Conservation (phyloP, 164 flowering plant species). For the Protea cynaroides region DNA sequence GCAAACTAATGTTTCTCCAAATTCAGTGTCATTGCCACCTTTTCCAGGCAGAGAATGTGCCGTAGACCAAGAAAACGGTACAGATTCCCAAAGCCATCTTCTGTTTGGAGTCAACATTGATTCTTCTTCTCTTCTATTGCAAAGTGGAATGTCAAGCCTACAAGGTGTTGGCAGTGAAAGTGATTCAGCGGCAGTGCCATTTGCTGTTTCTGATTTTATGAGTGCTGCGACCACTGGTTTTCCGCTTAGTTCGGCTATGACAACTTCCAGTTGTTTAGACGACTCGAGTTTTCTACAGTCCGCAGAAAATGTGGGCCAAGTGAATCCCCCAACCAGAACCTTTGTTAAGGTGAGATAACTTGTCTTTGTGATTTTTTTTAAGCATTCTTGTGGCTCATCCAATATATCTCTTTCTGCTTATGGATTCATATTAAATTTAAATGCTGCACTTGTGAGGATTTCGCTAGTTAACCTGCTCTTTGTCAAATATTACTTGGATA, state of each 20-base stretch:
- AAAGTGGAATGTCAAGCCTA: conserved; percentile 47
- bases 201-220: conserved; percentile 35
- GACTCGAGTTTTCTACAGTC: conserved; percentile 62
- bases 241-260: conserved; percentile 40
- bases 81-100: conserved; percentile 49
- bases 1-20: conserved; percentile 28
- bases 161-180: conserved; percentile 37
- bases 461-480: background rate
- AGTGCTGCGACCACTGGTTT: conserved; percentile 39
- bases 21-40: conserved; percentile 49
- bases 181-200: conserved; percentile 40
- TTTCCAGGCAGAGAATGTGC: conserved; percentile 63
- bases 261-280: conserved; percentile 47
- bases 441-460: background rate
- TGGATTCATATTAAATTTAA: background rate
- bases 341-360: conserved; percentile 53
- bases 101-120: conserved; percentile 62
- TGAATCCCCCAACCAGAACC: conserved; percentile 41
- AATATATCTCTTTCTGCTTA: background rate
- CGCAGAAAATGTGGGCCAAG: conserved; percentile 46
- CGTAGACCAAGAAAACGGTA: conserved; percentile 37
- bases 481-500: background rate
- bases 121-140: conserved; percentile 51
- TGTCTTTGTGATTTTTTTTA: background rate
- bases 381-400: background rate